A percentile compares a stretch with the other conserved stretches of the same genome.
These are phyloP conservation scores for Laetiporus sulphureus DNA, from an alignment of 1,284 basidiomycete genomes.

Conservation along the genomic window DNA sequence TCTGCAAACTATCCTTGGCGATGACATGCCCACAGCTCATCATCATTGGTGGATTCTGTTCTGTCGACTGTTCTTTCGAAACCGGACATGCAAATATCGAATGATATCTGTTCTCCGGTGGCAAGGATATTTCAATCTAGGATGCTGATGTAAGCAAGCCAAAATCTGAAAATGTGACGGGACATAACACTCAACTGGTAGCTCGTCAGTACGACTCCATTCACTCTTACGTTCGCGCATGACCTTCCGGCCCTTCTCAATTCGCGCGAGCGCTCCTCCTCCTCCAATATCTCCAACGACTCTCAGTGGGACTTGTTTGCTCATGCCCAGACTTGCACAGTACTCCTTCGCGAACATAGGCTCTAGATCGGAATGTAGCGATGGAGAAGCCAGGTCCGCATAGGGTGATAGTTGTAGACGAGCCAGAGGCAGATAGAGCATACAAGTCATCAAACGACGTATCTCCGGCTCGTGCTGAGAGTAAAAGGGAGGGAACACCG, in stretches of 20 bases:
- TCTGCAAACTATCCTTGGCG: slow-evolving; percentile 81
- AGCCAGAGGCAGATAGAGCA: slow-evolving; percentile 63
- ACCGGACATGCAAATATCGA: slow-evolving; percentile 98
- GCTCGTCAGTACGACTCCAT: slow-evolving; percentile 85
- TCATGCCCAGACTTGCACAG: slow-evolving; percentile 82
- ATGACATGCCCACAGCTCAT: slow-evolving; percentile 94
- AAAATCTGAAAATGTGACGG: too few relatives aligned
- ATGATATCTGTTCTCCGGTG: slow-evolving; percentile 85
- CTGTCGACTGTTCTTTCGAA: slow-evolving; percentile 93
- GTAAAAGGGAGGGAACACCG: slow-evolving; percentile 64
- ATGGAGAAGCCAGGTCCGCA: slow-evolving; percentile 60
- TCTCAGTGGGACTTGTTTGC: slow-evolving; percentile 79
- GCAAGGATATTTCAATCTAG: slow-evolving; percentile 91
- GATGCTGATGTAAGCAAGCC: neutral
- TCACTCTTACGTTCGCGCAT: slow-evolving; percentile 90
- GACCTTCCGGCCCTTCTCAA: slow-evolving; percentile 88
- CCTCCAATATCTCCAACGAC: slow-evolving; percentile 90
- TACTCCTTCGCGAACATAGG: slow-evolving; percentile 86
- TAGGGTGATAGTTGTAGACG: slow-evolving; percentile 68
- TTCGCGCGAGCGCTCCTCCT: slow-evolving; percentile 80
- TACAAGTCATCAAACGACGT: slow-evolving; percentile 69
- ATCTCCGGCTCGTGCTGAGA: slow-evolving; percentile 61
- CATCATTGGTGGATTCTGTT: slow-evolving; percentile 96
- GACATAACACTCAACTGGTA: too few relatives aligned
- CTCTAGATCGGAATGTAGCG: slow-evolving; percentile 70